Evolutionary conservation across 2,329 filamentous ascomycete genomes (phyloP), one percentile per base, ranked within the genome.

Genomic region (Hypoxylon sp.): DNA sequence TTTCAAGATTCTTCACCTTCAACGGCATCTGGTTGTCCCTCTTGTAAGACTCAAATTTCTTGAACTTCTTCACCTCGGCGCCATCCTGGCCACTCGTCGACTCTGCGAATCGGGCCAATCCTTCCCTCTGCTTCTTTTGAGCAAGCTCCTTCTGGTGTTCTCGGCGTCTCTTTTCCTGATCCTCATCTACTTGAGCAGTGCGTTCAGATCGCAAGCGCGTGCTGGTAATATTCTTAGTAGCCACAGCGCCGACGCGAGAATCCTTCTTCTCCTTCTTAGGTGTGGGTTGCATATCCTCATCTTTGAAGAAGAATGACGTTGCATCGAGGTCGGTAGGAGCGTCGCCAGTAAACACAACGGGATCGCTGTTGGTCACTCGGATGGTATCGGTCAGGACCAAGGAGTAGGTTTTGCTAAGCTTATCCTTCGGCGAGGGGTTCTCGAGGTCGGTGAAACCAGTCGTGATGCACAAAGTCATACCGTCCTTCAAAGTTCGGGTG

Each of bases 21-120:
- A 86, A 77, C 1, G 96, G 96, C 57, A 99, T 89, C 78, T 98
- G 95, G 73, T 96, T 97, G 78, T 98, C 96, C 65, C 95, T 89
- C 84, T 98, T 99, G 83, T 99, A 99, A 0, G 96, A 99, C 79
- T 99, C 96, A 76, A 98, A 99, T 60, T 94, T 92, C 83, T 98
- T 98, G 85, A 99, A 98, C 81, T 95, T 97, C 85, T 98, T 98
- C 78, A 96, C 91, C 71, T 96, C 91, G n/a, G 90, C 90, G 32
- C 95, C 96, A 74, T 97, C 96, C 69, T 95, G 85, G 62, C 91
- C 93, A 63, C 90, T 91, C 0, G 91, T 94, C 0, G 92, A 92
- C 75, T 97, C 93, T 43, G 93, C 89, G 77, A 96, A 99, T 68
- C 93, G 88, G 16, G 90, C 91, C 23, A 97, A 80, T 55, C 96